Evolutionary conservation across 495 filamentous ascomycete species (phyloP).

Genomic region (Letharia lupina): DNA sequence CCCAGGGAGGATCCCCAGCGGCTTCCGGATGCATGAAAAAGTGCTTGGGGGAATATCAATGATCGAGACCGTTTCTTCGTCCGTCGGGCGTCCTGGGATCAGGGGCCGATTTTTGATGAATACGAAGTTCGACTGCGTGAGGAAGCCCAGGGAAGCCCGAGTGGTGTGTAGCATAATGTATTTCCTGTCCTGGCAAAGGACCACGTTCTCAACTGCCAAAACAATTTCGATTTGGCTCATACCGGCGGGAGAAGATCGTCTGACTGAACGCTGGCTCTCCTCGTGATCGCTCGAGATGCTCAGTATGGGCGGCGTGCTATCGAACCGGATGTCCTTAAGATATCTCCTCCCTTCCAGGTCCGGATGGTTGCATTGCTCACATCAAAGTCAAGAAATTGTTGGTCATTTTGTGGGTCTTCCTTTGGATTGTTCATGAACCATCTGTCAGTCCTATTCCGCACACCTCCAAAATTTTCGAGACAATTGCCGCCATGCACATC

Average conservation of each 20-base stretch:
- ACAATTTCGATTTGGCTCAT: neutral
- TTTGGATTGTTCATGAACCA: neutral
- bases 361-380: neutral
- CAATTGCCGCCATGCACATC: neutral
- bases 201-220: neutral
- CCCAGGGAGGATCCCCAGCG: neutral
- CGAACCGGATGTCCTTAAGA: neutral
- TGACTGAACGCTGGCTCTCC: neutral
- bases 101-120: neutral
- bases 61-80: neutral
- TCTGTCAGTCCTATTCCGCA: neutral
- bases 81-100: neutral
- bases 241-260: slow-evolving; percentile 2
- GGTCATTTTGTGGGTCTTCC: neutral
- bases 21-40: neutral
- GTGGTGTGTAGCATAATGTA: neutral
- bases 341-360: neutral
- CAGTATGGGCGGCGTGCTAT: neutral
- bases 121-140: neutral
- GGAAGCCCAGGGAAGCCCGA: neutral
- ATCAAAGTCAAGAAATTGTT: neutral
- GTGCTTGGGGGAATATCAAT: neutral
- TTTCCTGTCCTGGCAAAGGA: neutral
- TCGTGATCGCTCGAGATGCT: neutral
- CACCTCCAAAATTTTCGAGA: neutral